Percentiles rank a stretch among this genome's conserved stretches.
These are phyloP conservation scores for Rubia tinctorum DNA, from an alignment of 305 asterid species.

Conservation along the genomic window DNA sequence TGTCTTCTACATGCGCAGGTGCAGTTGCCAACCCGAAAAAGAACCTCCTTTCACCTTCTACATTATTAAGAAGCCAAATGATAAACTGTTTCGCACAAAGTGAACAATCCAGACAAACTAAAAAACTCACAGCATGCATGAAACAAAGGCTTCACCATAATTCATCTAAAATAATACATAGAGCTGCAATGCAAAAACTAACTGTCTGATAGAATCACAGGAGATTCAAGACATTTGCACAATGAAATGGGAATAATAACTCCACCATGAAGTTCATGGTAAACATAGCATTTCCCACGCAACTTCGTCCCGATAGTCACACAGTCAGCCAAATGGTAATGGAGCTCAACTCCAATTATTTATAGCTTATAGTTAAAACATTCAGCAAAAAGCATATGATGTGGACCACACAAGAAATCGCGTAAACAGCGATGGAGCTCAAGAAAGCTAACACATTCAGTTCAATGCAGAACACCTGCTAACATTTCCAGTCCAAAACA, in stretches of 20 bases:
- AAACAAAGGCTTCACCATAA: not conserved
- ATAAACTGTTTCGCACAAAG: not conserved
- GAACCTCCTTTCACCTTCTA: conserved; percentile 64
- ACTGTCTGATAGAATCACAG: not conserved
- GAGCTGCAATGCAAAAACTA: not conserved
- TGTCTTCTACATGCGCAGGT: conserved; percentile 94
- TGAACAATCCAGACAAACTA: not conserved
- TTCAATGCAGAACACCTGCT: not conserved
- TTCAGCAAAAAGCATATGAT: not conserved
- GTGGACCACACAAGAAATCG: not conserved
- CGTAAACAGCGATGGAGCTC: too few species aligned
- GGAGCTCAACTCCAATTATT: not conserved
- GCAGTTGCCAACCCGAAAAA: conserved; percentile 96
- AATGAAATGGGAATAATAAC: not conserved
- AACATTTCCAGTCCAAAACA: not conserved
- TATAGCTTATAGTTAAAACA: not conserved
- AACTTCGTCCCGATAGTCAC: not conserved
- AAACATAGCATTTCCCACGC: not conserved
- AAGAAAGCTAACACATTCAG: not conserved
- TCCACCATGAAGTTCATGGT: not conserved
- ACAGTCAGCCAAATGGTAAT: not conserved
- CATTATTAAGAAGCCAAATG: not conserved
- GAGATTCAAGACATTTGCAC: not conserved
- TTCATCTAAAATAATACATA: not conserved
- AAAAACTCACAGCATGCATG: not conserved